A percentile compares a stretch with the other conserved stretches of the same genome.
Evolutionary conservation across 768 basidiomycete genomes (phyloP).

Genomic region (Leccinellum albellum): DNA sequence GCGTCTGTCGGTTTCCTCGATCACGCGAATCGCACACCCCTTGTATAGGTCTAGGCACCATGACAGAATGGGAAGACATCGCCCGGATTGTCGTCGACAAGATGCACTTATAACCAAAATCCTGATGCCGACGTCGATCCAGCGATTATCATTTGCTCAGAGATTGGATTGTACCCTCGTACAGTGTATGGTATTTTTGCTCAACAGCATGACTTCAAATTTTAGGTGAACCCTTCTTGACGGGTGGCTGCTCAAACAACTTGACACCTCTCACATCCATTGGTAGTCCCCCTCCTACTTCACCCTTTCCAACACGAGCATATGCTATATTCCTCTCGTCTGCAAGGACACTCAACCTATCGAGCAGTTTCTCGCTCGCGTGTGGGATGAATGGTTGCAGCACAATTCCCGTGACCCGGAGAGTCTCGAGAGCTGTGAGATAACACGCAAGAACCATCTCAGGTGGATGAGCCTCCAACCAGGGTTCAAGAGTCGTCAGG

Average conservation of each 20-base stretch:
- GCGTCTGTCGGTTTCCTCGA: neutral
- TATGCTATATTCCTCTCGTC: constrained; percentile 31
- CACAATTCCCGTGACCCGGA: constrained; percentile 62
- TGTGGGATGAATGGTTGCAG: constrained; percentile 75
- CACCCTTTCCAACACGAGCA: constrained; percentile 22
- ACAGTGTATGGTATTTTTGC: neutral
- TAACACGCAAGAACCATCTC: constrained; percentile 42
- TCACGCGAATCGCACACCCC: neutral
- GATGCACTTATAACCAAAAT: constrained; percentile 34
- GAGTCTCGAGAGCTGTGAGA: constrained; percentile 54
- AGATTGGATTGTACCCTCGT: neutral
- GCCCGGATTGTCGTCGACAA: constrained; percentile 63
- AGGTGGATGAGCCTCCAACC: constrained; percentile 43
- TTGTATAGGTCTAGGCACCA: constrained; percentile 81
- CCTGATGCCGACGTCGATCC: neutral
- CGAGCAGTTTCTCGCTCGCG: constrained; percentile 51
- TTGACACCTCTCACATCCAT: constrained; percentile 27
- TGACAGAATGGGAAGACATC: constrained; percentile 95
- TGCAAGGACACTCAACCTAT: constrained; percentile 46
- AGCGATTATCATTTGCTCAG: neutral
- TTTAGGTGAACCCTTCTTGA: neutral
- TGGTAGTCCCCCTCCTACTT: constrained; percentile 5
- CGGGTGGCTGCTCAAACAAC: constrained; percentile 19
- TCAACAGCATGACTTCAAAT: neutral
- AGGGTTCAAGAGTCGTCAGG: constrained; percentile 62